Evolutionary conservation across 1,284 basidiomycete species (phyloP).

Genomic region (Laetiporus sulphureus): DNA sequence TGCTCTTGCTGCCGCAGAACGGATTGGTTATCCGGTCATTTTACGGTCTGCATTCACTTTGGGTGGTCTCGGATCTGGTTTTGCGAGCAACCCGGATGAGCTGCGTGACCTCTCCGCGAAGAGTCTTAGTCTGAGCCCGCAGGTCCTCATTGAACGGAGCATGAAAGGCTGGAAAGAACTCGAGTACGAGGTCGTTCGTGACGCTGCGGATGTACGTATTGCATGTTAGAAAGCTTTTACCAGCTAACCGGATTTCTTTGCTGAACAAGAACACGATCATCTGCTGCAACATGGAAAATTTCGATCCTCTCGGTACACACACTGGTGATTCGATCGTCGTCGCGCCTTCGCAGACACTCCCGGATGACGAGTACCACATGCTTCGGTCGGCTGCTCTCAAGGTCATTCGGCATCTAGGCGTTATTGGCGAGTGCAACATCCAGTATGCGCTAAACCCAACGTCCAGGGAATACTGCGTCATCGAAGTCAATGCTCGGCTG

Average conservation of each 20-base stretch:
- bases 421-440: conserved; percentile 98
- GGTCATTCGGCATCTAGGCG: conserved; percentile 83
- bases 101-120: conserved; percentile 92
- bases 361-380: conserved; percentile 99
- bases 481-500: conserved; percentile 91
- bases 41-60: conserved; percentile 97
- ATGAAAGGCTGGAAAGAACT: conserved; percentile 99
- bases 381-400: conserved; percentile 96
- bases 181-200: conserved; percentile 98
- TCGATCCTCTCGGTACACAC: conserved; percentile 97
- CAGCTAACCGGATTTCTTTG: background rate
- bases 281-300: conserved; percentile 98
- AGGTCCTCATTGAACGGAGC: conserved; percentile 95
- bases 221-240: conserved; percentile 1
- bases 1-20: conserved; percentile 85
- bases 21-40: conserved; percentile 97
- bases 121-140: conserved; percentile 86
- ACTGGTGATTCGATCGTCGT: conserved; percentile 99
- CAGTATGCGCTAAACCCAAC: conserved; percentile 97
- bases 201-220: conserved; percentile 80
- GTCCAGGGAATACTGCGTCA: conserved; percentile 94
- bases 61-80: conserved; percentile 97
- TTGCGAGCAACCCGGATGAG: conserved; percentile 94
- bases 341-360: conserved; percentile 95
- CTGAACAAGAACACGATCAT: conserved; percentile 88